These are phyloP conservation scores for Sclerotinia glacialis DNA, from an alignment of 2,329 filamentous ascomycete species.

Conservation along the genomic window DNA sequence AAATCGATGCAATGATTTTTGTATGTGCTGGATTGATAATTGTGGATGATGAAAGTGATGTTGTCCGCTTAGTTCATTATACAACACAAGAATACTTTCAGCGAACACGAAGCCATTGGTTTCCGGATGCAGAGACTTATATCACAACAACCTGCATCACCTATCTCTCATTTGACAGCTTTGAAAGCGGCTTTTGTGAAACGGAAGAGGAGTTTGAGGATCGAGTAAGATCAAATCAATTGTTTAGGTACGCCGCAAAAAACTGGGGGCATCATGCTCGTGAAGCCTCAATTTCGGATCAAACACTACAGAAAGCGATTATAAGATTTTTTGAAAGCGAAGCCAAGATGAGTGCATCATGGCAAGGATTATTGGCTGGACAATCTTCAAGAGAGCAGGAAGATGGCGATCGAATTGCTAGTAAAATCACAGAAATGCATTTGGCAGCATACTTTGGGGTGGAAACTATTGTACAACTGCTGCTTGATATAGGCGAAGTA, in stretches of 20 bases:
- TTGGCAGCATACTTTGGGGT: constrained; percentile 11
- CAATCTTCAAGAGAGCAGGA: too few species aligned
- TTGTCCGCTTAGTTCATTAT: constrained; percentile 34
- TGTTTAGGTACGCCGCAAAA: not conserved
- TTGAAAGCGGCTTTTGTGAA: constrained; percentile 30
- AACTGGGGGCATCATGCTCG: constrained; percentile 7
- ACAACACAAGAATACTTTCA: constrained; percentile 38
- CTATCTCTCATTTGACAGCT: constrained; percentile 37
- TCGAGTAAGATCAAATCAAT: constrained; percentile 24
- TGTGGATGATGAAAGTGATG: constrained; percentile 18
- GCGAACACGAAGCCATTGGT: constrained; percentile 21
- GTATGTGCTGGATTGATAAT: constrained; percentile 33
- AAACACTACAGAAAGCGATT: not conserved
- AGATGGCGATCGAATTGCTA: too few species aligned
- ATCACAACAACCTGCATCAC: constrained; percentile 34
- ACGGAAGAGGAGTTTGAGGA: constrained; percentile 29
- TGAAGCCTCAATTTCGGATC: not conserved
- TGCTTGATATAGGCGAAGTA: not conserved
- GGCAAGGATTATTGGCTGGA: not conserved
- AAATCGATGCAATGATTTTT: constrained; percentile 28
- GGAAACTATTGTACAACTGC: not conserved
- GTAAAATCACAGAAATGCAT: not conserved
- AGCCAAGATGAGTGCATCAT: not conserved
- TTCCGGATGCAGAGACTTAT: constrained; percentile 27
- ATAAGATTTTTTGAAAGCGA: not conserved